These are phyloP conservation scores for Xylaria sp. DNA, from an alignment of 2,329 filamentous ascomycete species.

Conservation along the genomic window DNA sequence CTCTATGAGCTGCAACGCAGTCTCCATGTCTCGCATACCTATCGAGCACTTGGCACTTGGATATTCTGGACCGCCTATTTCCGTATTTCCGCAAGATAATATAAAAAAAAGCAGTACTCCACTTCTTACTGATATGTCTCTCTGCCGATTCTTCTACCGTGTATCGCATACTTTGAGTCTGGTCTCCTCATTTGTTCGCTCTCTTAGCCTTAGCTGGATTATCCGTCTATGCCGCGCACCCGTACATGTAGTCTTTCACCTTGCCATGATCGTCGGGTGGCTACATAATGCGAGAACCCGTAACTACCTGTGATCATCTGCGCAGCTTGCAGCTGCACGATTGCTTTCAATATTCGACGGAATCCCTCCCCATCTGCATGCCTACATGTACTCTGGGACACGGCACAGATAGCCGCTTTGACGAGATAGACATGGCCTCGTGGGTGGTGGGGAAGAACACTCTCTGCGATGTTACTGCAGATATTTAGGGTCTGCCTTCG, in stretches of 20 bases:
- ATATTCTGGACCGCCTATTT: neutral
- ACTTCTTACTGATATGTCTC: neutral
- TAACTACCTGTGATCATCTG: neutral
- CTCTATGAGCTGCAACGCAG: neutral
- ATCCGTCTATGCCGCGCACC: neutral
- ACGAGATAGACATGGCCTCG: conserved; percentile 3
- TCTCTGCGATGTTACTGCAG: neutral
- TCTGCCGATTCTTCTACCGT: neutral
- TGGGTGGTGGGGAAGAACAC: neutral
- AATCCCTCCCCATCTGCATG: neutral
- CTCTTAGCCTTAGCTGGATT: neutral
- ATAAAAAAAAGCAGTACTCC: neutral
- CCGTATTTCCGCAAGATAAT: neutral
- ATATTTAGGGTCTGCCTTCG: too few species aligned
- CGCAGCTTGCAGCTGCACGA: neutral
- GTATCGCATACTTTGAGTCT: neutral
- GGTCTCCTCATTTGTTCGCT: neutral
- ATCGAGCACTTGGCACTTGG: neutral
- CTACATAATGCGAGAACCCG: conserved; percentile 11
- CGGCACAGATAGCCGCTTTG: conserved; percentile 13
- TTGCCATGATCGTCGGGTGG: neutral
- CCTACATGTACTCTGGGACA: neutral
- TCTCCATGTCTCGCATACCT: neutral
- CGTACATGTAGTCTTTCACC: neutral
- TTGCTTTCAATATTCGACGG: neutral